Conservation (phyloP, 495 filamentous ascomycete species). For the Symbiotaphrina buchneri region DNA sequence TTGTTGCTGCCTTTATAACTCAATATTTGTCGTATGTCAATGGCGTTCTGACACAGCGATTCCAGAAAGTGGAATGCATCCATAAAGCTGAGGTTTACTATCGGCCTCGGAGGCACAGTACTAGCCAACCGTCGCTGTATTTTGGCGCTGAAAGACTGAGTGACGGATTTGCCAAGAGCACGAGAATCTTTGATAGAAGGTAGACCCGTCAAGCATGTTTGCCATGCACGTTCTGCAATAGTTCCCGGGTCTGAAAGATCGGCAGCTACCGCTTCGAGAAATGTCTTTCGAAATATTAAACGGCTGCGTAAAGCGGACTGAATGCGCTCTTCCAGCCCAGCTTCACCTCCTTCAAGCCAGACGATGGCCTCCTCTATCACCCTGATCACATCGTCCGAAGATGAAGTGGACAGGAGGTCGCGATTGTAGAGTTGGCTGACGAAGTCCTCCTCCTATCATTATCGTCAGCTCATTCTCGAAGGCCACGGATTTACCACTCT, state of each 20-base stretch:
- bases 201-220: slow-evolving; percentile 20
- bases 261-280: slow-evolving; percentile 28
- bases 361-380: slow-evolving; percentile 34
- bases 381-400: slow-evolving; percentile 27
- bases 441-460: slow-evolving; percentile 74
- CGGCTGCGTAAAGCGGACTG: slow-evolving; percentile 36
- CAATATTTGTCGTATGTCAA: slow-evolving; percentile 41
- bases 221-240: slow-evolving; percentile 16
- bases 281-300: slow-evolving; percentile 36
- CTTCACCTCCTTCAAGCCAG: slow-evolving; percentile 24
- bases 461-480: not conserved
- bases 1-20: slow-evolving; percentile 45
- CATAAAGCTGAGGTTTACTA: slow-evolving; percentile 50
- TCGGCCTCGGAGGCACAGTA: slow-evolving; percentile 78
- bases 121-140: slow-evolving; percentile 77
- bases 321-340: slow-evolving; percentile 22
- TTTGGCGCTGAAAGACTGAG: slow-evolving; percentile 69
- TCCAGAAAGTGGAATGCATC: slow-evolving; percentile 49
- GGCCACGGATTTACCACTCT: not conserved
- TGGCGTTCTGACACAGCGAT: slow-evolving; percentile 49
- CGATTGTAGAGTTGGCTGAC: slow-evolving; percentile 75
- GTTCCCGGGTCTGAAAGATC: slow-evolving; percentile 18
- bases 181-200: slow-evolving; percentile 29
- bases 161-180: slow-evolving; percentile 37
- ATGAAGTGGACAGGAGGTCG: slow-evolving; percentile 41